These are phyloP conservation scores for Vitis riparia DNA, from an alignment of 164 flowering plant genomes.

Conservation along the genomic window DNA sequence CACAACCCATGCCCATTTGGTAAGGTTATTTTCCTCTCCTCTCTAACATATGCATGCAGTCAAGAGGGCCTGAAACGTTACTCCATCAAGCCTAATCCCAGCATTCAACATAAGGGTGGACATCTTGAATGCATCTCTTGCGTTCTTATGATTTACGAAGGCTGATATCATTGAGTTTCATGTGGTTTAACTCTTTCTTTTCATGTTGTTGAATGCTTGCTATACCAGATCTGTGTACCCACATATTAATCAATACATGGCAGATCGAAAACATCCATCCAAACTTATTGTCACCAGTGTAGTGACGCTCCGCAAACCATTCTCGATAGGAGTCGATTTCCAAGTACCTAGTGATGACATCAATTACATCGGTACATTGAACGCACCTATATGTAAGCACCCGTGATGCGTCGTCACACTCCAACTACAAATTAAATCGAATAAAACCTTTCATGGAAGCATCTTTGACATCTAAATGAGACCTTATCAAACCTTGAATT, in stretches of 20 bases:
- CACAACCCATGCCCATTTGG: slow-evolving; percentile 17
- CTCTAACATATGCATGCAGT: slow-evolving; percentile 13
- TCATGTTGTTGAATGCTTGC: slow-evolving; percentile 41
- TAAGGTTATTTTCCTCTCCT: slow-evolving; percentile 2
- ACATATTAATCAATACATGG: slow-evolving; percentile 48
- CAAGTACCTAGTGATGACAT: too few relatives aligned
- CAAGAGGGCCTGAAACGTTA: slow-evolving; percentile 20
- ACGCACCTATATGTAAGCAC: too few relatives aligned
- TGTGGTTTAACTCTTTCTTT: slow-evolving; percentile 23
- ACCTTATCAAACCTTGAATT: too few relatives aligned
- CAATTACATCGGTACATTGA: too few relatives aligned
- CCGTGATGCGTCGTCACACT: too few relatives aligned
- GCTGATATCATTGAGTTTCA: slow-evolving; percentile 27
- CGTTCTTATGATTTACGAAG: slow-evolving; percentile 15
- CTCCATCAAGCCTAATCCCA: slow-evolving; percentile 12
- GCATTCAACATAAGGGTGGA: slow-evolving; percentile 13
- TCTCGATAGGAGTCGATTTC: too few relatives aligned
- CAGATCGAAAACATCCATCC: slow-evolving; percentile 54
- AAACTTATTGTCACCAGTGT: slow-evolving; percentile 26
- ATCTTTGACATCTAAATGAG: too few relatives aligned
- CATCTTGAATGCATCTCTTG: slow-evolving; percentile 17
- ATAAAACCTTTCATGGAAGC: too few relatives aligned
- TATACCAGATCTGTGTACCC: slow-evolving; percentile 39
- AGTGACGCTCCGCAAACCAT: slow-evolving; percentile 8
- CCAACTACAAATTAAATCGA: too few relatives aligned